Evolutionary conservation across 2,329 filamentous ascomycete genomes (phyloP).

Genomic region (Didymellaceae sp.): DNA sequence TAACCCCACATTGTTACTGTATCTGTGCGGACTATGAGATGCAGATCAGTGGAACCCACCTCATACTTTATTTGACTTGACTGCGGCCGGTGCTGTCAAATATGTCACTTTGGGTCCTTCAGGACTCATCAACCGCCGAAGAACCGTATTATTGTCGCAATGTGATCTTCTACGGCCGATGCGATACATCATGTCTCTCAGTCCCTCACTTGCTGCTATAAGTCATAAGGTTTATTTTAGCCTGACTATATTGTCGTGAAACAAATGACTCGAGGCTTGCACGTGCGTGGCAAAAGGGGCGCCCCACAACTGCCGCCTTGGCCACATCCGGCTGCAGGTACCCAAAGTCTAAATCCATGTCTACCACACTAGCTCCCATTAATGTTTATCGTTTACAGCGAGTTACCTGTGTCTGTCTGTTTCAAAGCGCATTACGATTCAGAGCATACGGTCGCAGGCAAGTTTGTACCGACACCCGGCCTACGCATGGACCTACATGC

Average conservation of each 20-base stretch:
- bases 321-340: neutral
- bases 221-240: neutral
- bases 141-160: too few species aligned
- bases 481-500: neutral
- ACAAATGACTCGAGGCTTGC: neutral
- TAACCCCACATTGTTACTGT: too few species aligned
- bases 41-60: too few species aligned
- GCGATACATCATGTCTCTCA: too few species aligned
- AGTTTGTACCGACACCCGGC: neutral
- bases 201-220: neutral
- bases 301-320: neutral
- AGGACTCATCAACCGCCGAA: too few species aligned
- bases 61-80: too few species aligned
- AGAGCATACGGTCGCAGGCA: neutral
- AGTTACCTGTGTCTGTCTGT: neutral
- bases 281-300: neutral
- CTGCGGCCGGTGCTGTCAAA: too few species aligned
- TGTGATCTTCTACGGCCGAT: too few species aligned
- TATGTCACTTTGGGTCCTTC: too few species aligned
- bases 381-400: neutral
- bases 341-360: neutral
- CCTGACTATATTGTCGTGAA: neutral
- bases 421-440: neutral
- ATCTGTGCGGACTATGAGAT: too few species aligned
- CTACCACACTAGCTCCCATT: neutral